These are phyloP conservation scores for Ambrosia artemisiifolia DNA, from an alignment of 129 eudicot genomes.

Conservation along the genomic window DNA sequence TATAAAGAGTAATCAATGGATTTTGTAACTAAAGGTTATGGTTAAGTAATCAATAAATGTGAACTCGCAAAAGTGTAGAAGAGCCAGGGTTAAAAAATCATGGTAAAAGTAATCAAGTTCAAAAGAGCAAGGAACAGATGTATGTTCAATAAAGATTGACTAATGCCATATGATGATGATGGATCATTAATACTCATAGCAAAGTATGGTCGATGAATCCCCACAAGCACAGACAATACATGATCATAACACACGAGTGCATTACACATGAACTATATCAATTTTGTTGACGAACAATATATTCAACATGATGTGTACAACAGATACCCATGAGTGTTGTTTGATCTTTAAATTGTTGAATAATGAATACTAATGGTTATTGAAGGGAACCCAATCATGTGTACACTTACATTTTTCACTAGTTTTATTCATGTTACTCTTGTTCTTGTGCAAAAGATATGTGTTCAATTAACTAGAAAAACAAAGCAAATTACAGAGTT, in stretches of 20 bases:
- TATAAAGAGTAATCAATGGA: neutral
- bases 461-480: neutral
- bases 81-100: neutral
- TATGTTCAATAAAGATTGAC: neutral
- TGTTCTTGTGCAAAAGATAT: neutral
- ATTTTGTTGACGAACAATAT: constrained; percentile 1
- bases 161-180: constrained; percentile 13
- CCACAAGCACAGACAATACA: constrained; percentile 22
- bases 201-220: constrained; percentile 9
- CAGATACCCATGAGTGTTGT: neutral
- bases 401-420: neutral
- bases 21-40: neutral
- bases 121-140: constrained; percentile 9
- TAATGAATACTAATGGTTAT: neutral
- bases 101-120: constrained; percentile 8
- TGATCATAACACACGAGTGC: constrained; percentile 22
- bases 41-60: constrained; percentile 3
- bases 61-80: neutral
- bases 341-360: neutral
- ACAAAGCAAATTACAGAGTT: too few species aligned
- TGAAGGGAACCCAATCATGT: neutral
- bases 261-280: neutral
- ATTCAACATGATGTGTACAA: constrained; percentile 7
- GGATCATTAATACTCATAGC: constrained; percentile 23
- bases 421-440: neutral